Conservation (phyloP, 2,329 filamentous ascomycete genomes). For the Alternaria solani region DNA sequence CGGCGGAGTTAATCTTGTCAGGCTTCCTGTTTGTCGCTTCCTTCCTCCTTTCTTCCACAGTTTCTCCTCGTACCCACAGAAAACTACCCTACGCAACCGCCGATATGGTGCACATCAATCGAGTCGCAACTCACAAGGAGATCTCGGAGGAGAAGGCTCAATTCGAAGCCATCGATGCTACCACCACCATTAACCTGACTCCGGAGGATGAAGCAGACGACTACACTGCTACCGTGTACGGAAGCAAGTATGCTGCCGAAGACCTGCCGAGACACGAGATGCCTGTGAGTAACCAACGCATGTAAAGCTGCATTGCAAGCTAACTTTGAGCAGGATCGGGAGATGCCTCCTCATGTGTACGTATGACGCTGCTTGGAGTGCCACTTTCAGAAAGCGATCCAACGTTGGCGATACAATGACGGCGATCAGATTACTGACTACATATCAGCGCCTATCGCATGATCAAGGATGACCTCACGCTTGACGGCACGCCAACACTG, state of each 20-base stretch:
- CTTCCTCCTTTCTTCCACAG: background rate
- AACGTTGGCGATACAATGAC: too few species aligned
- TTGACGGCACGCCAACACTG: slow-evolving; percentile 71
- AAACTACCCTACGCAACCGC: background rate
- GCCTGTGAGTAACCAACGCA: slow-evolving; percentile 66
- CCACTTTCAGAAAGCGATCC: background rate
- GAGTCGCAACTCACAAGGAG: slow-evolving; percentile 54
- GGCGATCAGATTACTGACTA: background rate
- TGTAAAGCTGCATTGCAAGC: background rate
- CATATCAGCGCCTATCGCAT: slow-evolving; percentile 76
- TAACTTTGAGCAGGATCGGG: slow-evolving; percentile 47
- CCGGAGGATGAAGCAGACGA: slow-evolving; percentile 54
- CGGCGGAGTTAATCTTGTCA: background rate
- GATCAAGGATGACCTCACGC: slow-evolving; percentile 87
- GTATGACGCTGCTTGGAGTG: slow-evolving; percentile 3
- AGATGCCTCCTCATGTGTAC: slow-evolving; percentile 85
- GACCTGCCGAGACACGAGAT: slow-evolving; percentile 86
- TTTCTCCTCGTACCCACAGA: background rate
- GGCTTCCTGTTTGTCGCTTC: background rate
- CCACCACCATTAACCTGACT: slow-evolving; percentile 35
- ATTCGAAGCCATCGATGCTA: slow-evolving; percentile 25
- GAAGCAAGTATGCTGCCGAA: slow-evolving; percentile 79
- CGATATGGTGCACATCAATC: slow-evolving; percentile 60
- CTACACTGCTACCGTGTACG: slow-evolving; percentile 85
- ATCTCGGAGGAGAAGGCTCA: slow-evolving; percentile 39